These are phyloP conservation scores for Populus pruinosa DNA, from an alignment of 345 rosid genomes.

Conservation along the genomic window DNA sequence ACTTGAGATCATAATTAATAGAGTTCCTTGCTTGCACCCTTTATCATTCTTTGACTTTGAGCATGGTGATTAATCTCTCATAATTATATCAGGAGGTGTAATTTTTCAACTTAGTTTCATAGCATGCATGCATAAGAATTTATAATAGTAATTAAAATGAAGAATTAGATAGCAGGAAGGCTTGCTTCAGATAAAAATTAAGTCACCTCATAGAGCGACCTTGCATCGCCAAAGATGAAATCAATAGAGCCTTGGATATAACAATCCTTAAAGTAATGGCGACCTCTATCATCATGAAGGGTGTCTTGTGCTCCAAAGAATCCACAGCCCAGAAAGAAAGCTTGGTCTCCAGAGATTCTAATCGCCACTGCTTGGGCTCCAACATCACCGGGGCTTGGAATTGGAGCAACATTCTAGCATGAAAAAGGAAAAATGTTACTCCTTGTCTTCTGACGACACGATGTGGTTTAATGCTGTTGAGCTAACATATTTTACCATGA, in stretches of 20 bases:
- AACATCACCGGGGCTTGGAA: conserved; percentile 65
- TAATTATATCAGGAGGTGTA: not conserved
- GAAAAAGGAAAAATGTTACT: not conserved
- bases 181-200: not conserved
- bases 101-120: not conserved
- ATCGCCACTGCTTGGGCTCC: conserved; percentile 93
- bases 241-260: conserved; percentile 95
- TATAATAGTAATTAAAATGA: not conserved
- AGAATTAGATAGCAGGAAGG: not conserved
- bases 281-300: conserved; percentile 82
- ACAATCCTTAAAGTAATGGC: conserved; percentile 88
- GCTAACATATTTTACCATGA: conserved; percentile 56
- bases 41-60: not conserved
- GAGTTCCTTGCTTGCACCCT: too few relatives aligned
- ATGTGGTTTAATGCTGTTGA: not conserved
- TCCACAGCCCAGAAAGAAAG: conserved; percentile 78
- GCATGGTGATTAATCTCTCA: not conserved
- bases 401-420: conserved; percentile 70
- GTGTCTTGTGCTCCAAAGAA: conserved; percentile 98
- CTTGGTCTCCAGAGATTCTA: conserved; percentile 65
- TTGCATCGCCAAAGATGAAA: conserved; percentile 82
- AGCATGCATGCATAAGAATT: not conserved
- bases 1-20: too few relatives aligned
- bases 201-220: conserved; percentile 69
- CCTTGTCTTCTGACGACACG: not conserved